Evolutionary conservation across 257 asterid genomes (phyloP).

Genomic region (Nicotiana undulata): DNA sequence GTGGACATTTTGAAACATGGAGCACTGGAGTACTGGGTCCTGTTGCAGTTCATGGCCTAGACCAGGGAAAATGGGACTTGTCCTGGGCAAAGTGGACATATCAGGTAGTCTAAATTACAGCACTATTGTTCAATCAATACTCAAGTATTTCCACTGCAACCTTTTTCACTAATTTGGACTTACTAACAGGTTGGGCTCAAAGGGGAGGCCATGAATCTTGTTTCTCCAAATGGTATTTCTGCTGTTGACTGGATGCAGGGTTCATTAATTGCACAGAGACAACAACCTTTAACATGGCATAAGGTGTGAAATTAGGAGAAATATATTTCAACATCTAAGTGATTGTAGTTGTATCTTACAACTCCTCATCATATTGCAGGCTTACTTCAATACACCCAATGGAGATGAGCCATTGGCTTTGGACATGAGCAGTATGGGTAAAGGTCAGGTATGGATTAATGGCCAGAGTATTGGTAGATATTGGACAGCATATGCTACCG

Average conservation of each 20-base stretch:
- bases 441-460: constrained; percentile 89
- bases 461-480: constrained; percentile 86
- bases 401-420: constrained; percentile 89
- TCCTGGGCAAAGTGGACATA: constrained; percentile 79
- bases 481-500: constrained; percentile 70
- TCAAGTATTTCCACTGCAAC: neutral
- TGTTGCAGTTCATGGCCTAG: constrained; percentile 69
- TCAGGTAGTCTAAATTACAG: constrained; percentile 40
- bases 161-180: neutral
- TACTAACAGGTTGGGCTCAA: constrained; percentile 75
- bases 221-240: constrained; percentile 45
- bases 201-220: constrained; percentile 75
- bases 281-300: constrained; percentile 80
- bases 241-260: constrained; percentile 78
- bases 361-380: constrained; percentile 32
- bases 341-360: neutral
- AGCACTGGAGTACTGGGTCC: constrained; percentile 75
- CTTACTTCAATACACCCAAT: constrained; percentile 62
- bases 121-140: neutral
- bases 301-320: constrained; percentile 34
- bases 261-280: constrained; percentile 62
- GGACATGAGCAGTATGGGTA: constrained; percentile 93
- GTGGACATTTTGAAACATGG: constrained; percentile 72
- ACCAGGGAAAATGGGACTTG: constrained; percentile 66
- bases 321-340: neutral